These are phyloP conservation scores for Pyrus betulifolia DNA, from an alignment of 306 rosid genomes.

Conservation along the genomic window DNA sequence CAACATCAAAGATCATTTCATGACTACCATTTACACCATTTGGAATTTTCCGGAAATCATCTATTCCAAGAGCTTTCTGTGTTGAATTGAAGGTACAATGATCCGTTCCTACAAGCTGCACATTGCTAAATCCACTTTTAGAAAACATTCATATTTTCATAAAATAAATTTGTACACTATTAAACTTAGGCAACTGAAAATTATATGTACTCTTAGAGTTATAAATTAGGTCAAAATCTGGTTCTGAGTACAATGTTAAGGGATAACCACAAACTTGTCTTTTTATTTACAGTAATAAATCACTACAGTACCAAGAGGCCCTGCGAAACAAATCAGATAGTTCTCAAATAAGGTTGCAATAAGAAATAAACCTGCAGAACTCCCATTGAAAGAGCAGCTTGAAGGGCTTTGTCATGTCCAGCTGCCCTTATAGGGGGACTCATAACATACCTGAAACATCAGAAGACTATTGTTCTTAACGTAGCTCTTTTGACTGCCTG, in stretches of 20 bases:
- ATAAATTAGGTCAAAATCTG: background rate
- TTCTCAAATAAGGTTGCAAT: background rate
- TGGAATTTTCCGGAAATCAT: constrained; percentile 86
- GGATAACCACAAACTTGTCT: background rate
- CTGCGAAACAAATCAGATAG: background rate
- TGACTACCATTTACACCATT: constrained; percentile 89
- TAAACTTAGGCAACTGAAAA: background rate
- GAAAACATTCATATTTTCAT: background rate
- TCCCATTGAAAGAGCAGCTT: constrained; percentile 82
- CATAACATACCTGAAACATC: constrained; percentile 80
- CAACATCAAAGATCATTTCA: background rate
- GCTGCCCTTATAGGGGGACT: constrained; percentile 83
- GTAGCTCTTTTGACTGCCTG: background rate
- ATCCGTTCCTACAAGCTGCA: constrained; percentile 94
- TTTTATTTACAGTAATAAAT: background rate
- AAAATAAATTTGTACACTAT: background rate
- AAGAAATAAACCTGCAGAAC: constrained; percentile 60
- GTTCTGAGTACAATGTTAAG: background rate
- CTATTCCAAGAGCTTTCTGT: constrained; percentile 79
- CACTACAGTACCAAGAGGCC: background rate
- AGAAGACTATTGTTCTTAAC: constrained; percentile 6
- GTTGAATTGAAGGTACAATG: constrained; percentile 81
- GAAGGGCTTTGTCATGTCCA: constrained; percentile 90
- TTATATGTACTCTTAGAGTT: background rate
- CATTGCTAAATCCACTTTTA: constrained; percentile 11